Conservation (phyloP, 2,329 filamentous ascomycete species). For the Beauveria sp. region DNA sequence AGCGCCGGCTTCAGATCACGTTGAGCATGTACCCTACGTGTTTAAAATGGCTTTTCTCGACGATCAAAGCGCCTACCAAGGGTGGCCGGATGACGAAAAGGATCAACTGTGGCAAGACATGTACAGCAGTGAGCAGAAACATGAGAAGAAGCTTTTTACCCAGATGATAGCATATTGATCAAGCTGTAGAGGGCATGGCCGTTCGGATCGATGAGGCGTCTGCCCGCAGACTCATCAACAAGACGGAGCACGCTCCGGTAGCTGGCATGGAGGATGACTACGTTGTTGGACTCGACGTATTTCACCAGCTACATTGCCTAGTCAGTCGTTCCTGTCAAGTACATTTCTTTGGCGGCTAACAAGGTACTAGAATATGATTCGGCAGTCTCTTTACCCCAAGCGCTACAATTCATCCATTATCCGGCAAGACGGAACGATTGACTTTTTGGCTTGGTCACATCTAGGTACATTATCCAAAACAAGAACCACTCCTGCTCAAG, state of each 20-base stretch:
- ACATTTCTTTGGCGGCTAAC: neutral
- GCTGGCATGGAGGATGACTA: slow-evolving; percentile 7
- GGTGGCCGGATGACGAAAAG: slow-evolving; percentile 8
- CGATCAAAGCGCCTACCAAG: slow-evolving; percentile 9
- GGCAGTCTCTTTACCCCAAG: neutral
- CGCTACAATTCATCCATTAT: slow-evolving; percentile 12
- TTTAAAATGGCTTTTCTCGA: neutral
- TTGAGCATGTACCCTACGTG: neutral
- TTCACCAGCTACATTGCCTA: slow-evolving; percentile 12
- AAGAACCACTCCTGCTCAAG: neutral
- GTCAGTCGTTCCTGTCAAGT: neutral
- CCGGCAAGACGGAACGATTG: slow-evolving; percentile 7
- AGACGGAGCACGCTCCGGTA: neutral
- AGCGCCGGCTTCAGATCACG: neutral
- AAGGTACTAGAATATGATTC: slow-evolving; percentile 8
- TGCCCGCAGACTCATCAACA: neutral
- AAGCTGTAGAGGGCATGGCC: neutral
- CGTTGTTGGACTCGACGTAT: slow-evolving; percentile 10
- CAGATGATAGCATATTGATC: neutral
- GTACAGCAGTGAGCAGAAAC: slow-evolving; percentile 1
- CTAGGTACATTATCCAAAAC: neutral
- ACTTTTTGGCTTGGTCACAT: slow-evolving; percentile 8
- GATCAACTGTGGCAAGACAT: slow-evolving; percentile 9
- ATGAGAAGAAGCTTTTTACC: too few relatives aligned
- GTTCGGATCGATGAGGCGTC: slow-evolving; percentile 1